Percentiles rank a stretch among this genome's conserved stretches.
phyloP scores from a whole-genome alignment of 768 basidiomycete genomes.

The Russula earlei region DNA sequence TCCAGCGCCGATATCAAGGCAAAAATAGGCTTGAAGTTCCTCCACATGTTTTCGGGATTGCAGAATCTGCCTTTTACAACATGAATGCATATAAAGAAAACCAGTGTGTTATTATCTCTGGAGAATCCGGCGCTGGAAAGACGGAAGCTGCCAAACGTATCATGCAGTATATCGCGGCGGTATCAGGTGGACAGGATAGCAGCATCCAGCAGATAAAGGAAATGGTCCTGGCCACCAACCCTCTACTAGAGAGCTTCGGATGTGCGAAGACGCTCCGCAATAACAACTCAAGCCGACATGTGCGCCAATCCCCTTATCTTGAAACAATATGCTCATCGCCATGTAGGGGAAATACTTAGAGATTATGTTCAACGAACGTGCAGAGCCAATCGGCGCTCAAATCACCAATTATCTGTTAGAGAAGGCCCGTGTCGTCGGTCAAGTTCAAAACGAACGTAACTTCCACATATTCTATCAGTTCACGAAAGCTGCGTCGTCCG shows the following conservation, averaged over 20 bases:
- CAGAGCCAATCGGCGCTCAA: conserved; percentile 93
- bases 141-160: conserved; percentile 98
- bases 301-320: conserved; percentile 33
- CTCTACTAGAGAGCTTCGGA: conserved; percentile 93
- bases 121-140: conserved; percentile 98
- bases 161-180: conserved; percentile 99
- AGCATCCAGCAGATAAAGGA: conserved; percentile 98
- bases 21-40: conserved; percentile 98
- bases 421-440: conserved; percentile 93
- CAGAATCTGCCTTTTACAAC: conserved; percentile 95
- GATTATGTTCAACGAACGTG: conserved; percentile 94
- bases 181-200: conserved; percentile 78
- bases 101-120: conserved; percentile 98
- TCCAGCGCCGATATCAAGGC: conserved; percentile 76
- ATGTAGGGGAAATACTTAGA: conserved; percentile 93
- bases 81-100: conserved; percentile 99
- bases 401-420: conserved; percentile 98
- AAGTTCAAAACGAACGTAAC: conserved; percentile 91
- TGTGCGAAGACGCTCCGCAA: conserved; percentile 98
- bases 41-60: conserved; percentile 96
- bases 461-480: conserved; percentile 99
- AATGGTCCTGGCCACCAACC: conserved; percentile 99
- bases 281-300: conserved; percentile 97
- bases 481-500: conserved; percentile 86
- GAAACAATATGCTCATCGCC: conserved; percentile 19